A percentile compares a stretch with the other conserved stretches of the same genome.
Evolutionary conservation across 495 filamentous ascomycete species (phyloP).

Genomic region (Aspergillus sparsus): DNA sequence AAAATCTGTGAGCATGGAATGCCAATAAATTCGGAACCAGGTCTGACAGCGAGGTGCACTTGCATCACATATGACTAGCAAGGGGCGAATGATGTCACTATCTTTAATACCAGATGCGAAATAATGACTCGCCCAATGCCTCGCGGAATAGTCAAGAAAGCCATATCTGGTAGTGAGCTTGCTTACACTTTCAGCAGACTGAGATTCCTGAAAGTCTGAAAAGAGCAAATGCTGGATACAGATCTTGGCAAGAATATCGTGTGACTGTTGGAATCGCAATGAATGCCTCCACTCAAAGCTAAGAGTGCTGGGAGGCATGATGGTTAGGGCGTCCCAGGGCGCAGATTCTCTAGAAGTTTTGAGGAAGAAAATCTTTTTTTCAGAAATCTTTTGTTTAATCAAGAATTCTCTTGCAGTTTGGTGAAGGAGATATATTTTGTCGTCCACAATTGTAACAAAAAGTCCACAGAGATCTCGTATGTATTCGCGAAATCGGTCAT

Average conservation of each 20-base stretch:
- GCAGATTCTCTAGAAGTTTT: too few species aligned
- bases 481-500: background rate
- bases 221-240: too few species aligned
- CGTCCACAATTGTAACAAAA: background rate
- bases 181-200: too few species aligned
- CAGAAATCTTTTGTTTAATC: background rate
- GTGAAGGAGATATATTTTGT: background rate
- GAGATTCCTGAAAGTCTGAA: too few species aligned
- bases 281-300: too few species aligned
- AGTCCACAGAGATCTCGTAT: background rate
- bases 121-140: conserved; percentile 34
- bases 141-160: conserved; percentile 38
- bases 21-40: conserved; percentile 11
- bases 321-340: too few species aligned
- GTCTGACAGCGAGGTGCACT: conserved; percentile 1
- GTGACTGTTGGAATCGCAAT: too few species aligned
- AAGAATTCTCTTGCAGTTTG: conserved; percentile 5
- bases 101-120: conserved; percentile 18
- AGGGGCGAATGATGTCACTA: conserved; percentile 20
- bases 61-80: conserved; percentile 19
- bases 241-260: too few species aligned
- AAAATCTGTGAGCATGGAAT: background rate
- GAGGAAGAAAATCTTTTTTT: too few species aligned
- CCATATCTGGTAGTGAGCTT: background rate
- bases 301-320: too few species aligned